Evolutionary conservation across 108 stramenopile genomes (phyloP), one percentile per base, ranked within the genome.

Genomic region (Cyclotella kingstonii): DNA sequence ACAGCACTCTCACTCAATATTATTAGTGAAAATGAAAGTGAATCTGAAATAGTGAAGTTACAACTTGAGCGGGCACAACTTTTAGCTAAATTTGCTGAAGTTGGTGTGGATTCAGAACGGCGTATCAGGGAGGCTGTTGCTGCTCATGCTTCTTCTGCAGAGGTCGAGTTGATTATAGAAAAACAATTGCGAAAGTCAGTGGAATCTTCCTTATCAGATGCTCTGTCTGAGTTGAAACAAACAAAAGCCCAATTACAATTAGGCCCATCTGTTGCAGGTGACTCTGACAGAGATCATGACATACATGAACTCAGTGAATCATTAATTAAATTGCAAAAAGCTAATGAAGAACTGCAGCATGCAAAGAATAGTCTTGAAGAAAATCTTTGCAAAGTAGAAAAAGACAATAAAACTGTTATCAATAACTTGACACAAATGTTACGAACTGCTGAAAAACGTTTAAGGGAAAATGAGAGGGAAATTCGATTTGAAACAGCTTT

Each of bases 11-110:
- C 77, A 15, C 47, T 54, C 11, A 61, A 76, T 40, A 53, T 61
- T 18, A 10, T 30, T 10, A 28, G 34, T 42, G 68, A 43, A 21
- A 64, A 51, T n/a, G 73, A 67, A 30, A 57, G 70, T 33, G 66
- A 82, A 35, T 57, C 73, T 35, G 87, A 87, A 44, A 49, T 86
- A 5, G 61, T 60, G n/a, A 73, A 52, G 31, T 67, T 92, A 3
- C 79, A 83, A 46, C 67, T 89, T 9, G 90, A 89, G 59, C 83
- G 86, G 55, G 90, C 85, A 1, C 81, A 89, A 8, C 73, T 92
- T 19, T 61, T 92, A 35, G 71, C 81, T 23, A 68, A 76, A 8
- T 72, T 77, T 3, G 69, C 78, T 9, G 84, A 92, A 30, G 81
- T 85, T 36, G 82, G 78, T 11, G 55, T 69, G 1, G 66, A 74